Evolutionary conservation across 306 rosid genomes (phyloP).

Genomic region (Corylus heterophylla): DNA sequence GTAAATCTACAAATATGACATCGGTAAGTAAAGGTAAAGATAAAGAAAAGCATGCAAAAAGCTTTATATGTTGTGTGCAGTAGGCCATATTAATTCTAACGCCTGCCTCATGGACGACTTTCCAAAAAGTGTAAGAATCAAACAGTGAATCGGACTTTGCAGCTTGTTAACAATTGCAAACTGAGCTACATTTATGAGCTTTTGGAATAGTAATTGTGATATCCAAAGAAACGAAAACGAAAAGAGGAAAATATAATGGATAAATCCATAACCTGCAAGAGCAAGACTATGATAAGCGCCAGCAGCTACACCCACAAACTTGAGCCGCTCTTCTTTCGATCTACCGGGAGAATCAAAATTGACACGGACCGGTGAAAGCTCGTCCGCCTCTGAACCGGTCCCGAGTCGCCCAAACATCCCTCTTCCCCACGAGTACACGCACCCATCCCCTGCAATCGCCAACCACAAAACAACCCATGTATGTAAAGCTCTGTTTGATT

Average conservation of each 20-base stretch:
- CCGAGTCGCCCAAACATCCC: conserved; percentile 94
- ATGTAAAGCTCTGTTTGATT: neutral
- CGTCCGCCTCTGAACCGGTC: conserved; percentile 59
- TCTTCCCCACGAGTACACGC: conserved; percentile 88
- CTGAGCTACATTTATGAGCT: too few relatives aligned
- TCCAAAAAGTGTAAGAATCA: neutral
- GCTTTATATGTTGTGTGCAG: neutral
- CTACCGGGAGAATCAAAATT: conserved; percentile 41
- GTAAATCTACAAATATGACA: neutral
- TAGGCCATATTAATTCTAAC: neutral
- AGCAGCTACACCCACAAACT: conserved; percentile 68
- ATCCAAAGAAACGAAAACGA: too few relatives aligned
- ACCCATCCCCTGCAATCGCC: conserved; percentile 60
- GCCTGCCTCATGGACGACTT: neutral
- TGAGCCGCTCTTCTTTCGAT: conserved; percentile 29
- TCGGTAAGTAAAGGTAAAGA: neutral
- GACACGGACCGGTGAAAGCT: conserved; percentile 54
- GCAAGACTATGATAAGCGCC: conserved; percentile 96
- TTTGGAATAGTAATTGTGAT: too few relatives aligned
- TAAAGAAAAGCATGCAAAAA: neutral
- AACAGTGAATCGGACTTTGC: neutral
- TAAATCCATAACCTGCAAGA: conserved; percentile 57
- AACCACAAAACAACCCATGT: conserved; percentile 9
- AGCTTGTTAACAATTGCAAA: neutral
- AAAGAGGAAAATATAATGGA: neutral